Base-by-base conservation (phyloP, 306 rosid genomes). In the Vachellia pachyceras region DNA sequence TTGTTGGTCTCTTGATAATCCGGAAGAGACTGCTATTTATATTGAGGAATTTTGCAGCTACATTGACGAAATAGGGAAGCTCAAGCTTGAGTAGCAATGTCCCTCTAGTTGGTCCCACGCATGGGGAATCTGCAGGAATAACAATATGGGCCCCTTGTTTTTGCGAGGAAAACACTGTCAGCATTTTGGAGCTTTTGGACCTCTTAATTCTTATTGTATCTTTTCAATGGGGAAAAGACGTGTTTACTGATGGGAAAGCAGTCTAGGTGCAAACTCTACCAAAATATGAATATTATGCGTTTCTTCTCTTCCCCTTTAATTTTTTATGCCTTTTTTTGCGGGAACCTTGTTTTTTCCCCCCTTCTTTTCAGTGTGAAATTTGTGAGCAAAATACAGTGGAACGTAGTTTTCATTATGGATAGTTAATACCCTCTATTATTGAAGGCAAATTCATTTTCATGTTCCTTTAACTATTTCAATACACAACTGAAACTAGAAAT, bases 61-160 rank as follows among this genome's bases (percentile, higher is more conserved):
- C 14, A 39, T 76, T 73, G 71, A 80, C 68, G 84, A 80, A 79
- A 73, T 37, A 33, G 80, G 82, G 69, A 73, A 85, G 66, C 76
- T 79, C 89, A 36, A 79, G 88, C 67, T 86, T 82, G 72, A 78
- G 76, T 76, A 83, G 73, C 58, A 63, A 54, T 82, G 90, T 71
- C 81, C 72, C 87, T 87, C 18, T 44, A 5, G 80, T 83, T 75
- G 97, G 89, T 42, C 84, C 88, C 87, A 66, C 46, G 39, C 22
- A 84, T 82, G 79, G 91, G 88, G 83, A 83, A 83, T 9, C 84
- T 69, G 78, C 82, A 85, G 88, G 81, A 84, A 73, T 78, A 61
- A 75, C 61, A 85, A 75, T 8, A 69, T 60, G 92, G 89, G 45
- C 71, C 76, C 33, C 33, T 0, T 29, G 33, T 29, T 39, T 52